Evolutionary conservation across 2,329 filamentous ascomycete genomes (phyloP).

Genomic region (Fusarium chlamydosporum): DNA sequence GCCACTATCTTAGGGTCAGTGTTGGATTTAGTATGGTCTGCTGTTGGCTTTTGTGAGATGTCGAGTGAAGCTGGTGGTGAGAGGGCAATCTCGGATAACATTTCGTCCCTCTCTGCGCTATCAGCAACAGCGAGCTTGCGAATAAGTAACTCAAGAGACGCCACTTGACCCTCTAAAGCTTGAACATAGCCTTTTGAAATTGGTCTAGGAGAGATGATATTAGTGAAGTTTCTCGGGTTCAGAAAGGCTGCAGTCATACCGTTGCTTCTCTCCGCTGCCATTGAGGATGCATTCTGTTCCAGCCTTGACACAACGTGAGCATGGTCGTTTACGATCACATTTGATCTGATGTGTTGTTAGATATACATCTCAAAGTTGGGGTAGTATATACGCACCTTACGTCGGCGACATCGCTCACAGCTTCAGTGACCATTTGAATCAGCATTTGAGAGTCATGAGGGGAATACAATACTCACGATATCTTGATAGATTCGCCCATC

Average conservation of each 20-base stretch:
- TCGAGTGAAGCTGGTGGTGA: slow-evolving; percentile 39
- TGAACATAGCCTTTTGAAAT: slow-evolving; percentile 63
- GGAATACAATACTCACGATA: slow-evolving; percentile 53
- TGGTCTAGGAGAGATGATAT: slow-evolving; percentile 53
- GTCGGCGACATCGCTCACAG: slow-evolving; percentile 61
- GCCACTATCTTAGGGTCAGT: slow-evolving; percentile 52
- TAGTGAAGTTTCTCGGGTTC: not conserved
- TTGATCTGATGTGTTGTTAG: slow-evolving; percentile 60
- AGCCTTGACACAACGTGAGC: slow-evolving; percentile 63
- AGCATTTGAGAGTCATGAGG: slow-evolving; percentile 25
- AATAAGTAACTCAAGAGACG: slow-evolving; percentile 62
- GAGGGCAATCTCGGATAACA: slow-evolving; percentile 58
- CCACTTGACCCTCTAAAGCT: slow-evolving; percentile 63
- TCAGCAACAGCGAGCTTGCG: slow-evolving; percentile 60
- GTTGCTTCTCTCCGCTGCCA: slow-evolving; percentile 60
- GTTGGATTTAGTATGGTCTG: slow-evolving; percentile 47
- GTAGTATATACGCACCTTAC: slow-evolving; percentile 54
- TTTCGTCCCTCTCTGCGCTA: slow-evolving; percentile 57
- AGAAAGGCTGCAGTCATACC: slow-evolving; percentile 48
- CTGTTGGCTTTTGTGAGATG: slow-evolving; percentile 27
- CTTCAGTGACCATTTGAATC: slow-evolving; percentile 47
- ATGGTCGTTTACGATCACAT: slow-evolving; percentile 66
- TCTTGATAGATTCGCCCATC: slow-evolving; percentile 56
- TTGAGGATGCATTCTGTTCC: slow-evolving; percentile 58
- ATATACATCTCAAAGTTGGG: not conserved